Evolutionary conservation across 768 basidiomycete genomes (phyloP).

Genomic region (Boletus rubroflammeus): DNA sequence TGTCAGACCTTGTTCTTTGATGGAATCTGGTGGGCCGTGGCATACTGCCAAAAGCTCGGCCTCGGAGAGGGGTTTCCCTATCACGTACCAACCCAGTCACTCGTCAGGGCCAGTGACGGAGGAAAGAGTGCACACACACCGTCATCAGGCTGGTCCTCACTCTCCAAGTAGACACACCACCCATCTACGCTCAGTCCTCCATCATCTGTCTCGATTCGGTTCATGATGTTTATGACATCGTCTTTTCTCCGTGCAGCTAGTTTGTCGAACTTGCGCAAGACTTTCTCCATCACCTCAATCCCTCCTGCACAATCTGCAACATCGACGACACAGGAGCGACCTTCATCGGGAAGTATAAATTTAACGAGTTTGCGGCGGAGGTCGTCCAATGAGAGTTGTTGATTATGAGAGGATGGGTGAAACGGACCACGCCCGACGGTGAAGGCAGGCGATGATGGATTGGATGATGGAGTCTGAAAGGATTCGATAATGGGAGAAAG

Average conservation of each 20-base stretch:
- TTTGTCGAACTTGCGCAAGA: constrained; percentile 87
- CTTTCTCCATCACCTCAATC: constrained; percentile 83
- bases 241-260: constrained; percentile 39
- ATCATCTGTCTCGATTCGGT: constrained; percentile 64
- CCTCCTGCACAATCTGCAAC: constrained; percentile 78
- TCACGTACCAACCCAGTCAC: background rate
- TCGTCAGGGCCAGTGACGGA: background rate
- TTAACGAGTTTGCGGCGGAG: constrained; percentile 83
- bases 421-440: constrained; percentile 62
- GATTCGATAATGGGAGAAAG: constrained; percentile 76
- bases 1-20: constrained; percentile 74
- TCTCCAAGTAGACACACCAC: constrained; percentile 82
- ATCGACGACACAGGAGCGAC: constrained; percentile 72
- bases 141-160: constrained; percentile 45
- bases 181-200: constrained; percentile 81
- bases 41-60: constrained; percentile 80
- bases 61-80: constrained; percentile 77
- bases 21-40: constrained; percentile 72
- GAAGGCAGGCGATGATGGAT: constrained; percentile 52
- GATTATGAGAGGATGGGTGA: constrained; percentile 39
- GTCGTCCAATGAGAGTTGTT: constrained; percentile 65
- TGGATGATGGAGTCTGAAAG: constrained; percentile 36
- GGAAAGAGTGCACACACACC: constrained; percentile 36
- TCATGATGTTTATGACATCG: constrained; percentile 42
- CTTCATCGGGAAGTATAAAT: constrained; percentile 82